Evolutionary conservation across 495 filamentous ascomycete genomes (phyloP).

Genomic region (Podospora pseudocomata): DNA sequence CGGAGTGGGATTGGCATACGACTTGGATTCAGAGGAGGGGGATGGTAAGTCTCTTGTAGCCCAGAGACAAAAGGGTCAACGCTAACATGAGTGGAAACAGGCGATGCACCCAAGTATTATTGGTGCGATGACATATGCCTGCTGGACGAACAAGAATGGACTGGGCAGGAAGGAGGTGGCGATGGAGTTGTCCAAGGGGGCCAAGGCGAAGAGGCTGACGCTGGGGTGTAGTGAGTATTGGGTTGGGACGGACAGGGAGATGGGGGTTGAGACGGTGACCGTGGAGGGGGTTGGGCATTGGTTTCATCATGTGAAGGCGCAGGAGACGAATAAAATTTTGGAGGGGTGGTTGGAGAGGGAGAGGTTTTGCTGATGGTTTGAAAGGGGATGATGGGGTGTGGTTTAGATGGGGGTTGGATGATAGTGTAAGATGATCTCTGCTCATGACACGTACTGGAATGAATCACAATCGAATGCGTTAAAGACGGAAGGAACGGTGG

Average conservation of each 20-base stretch:
- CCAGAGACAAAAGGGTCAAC: neutral
- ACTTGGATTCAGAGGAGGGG: neutral
- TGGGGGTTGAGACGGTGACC: neutral
- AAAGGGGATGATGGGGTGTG: neutral
- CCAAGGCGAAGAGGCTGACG: neutral
- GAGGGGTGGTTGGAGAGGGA: neutral
- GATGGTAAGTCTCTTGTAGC: neutral
- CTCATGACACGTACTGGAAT: neutral
- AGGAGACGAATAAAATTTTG: neutral
- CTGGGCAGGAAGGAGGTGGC: constrained; percentile 1
- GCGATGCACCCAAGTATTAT: neutral
- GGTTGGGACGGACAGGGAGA: neutral
- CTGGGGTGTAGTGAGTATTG: neutral
- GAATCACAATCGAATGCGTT: too few relatives aligned
- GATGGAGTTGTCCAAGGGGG: neutral
- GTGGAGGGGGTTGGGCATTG: neutral
- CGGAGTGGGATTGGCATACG: neutral
- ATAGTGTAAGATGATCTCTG: neutral
- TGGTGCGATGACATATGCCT: neutral
- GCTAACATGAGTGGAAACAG: neutral
- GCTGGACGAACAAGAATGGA: neutral
- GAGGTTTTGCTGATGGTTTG: neutral
- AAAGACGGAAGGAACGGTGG: too few relatives aligned
- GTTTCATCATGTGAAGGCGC: neutral
- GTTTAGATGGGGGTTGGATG: neutral